A percentile compares a stretch with the other conserved stretches of the same genome.
phyloP scores from a whole-genome alignment of 108 stramenopile genomes.

The Parmales sp. region DNA sequence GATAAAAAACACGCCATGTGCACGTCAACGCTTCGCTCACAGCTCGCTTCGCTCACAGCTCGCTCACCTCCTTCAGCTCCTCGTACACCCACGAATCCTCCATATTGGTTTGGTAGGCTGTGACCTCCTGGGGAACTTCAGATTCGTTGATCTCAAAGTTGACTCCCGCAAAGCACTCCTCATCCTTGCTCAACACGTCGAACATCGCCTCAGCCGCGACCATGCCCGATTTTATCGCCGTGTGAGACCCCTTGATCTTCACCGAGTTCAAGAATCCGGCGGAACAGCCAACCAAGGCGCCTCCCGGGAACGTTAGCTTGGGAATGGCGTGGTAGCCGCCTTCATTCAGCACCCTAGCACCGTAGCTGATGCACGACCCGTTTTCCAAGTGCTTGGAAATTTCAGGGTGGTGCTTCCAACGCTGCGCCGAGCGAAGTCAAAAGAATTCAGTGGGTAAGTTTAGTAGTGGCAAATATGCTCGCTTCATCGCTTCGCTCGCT shows the following conservation, averaged over 20 bases:
- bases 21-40: no score
- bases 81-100: slow-evolving; percentile 85
- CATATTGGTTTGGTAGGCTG: slow-evolving; percentile 47
- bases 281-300: slow-evolving; percentile 80
- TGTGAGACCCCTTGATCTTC: slow-evolving; percentile 99
- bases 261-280: slow-evolving; percentile 97
- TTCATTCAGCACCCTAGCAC: slow-evolving; percentile 93
- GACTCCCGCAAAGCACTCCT: neutral
- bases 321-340: slow-evolving; percentile 93
- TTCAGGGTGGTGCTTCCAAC: slow-evolving; percentile 90
- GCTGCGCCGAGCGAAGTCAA: no score
- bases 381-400: slow-evolving; percentile 78
- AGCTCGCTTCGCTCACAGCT: no score
- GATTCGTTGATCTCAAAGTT: slow-evolving; percentile 22
- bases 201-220: slow-evolving; percentile 86
- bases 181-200: slow-evolving; percentile 54
- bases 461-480: no score
- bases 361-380: slow-evolving; percentile 90
- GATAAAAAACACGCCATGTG: no score
- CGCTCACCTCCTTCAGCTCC: slow-evolving; percentile 83
- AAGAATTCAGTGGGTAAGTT: no score
- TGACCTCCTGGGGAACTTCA: slow-evolving; percentile 39
- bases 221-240: slow-evolving; percentile 90
- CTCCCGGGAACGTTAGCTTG: slow-evolving; percentile 90
- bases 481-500: no score